Conservation (phyloP, 1,284 basidiomycete species). For the Puccinia novopanici region DNA sequence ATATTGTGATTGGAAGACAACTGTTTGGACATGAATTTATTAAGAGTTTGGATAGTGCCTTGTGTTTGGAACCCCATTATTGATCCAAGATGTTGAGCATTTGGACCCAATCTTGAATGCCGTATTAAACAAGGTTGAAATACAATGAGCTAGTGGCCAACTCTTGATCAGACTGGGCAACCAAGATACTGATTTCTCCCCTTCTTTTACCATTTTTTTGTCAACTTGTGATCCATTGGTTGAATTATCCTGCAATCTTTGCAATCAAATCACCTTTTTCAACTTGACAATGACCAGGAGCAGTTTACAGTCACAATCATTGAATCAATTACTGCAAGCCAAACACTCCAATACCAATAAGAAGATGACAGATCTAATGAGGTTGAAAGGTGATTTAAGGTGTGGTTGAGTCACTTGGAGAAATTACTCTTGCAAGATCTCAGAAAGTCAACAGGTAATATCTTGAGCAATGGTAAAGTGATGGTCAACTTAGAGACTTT, state of each 20-base stretch:
- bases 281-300: slow-evolving; percentile 99
- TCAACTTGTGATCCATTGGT: slow-evolving; percentile 95
- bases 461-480: slow-evolving; percentile 98
- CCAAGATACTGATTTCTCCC: slow-evolving; percentile 99
- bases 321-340: slow-evolving; percentile 94
- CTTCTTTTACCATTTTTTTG: slow-evolving; percentile 98
- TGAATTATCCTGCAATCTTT: slow-evolving; percentile 96
- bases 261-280: slow-evolving; percentile 97
- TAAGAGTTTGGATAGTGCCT: slow-evolving; percentile 96
- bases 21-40: slow-evolving; percentile 98
- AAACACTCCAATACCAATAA: slow-evolving; percentile 95
- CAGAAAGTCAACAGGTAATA: slow-evolving; percentile 95
- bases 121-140: no score
- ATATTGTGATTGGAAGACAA: slow-evolving; percentile 94
- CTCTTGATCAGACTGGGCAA: slow-evolving; percentile 96
- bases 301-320: slow-evolving; percentile 95
- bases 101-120: slow-evolving; percentile 97
- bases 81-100: slow-evolving; percentile 97
- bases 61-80: slow-evolving; percentile 97
- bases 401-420: slow-evolving; percentile 88
- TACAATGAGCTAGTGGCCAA: slow-evolving; percentile 82
- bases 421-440: slow-evolving; percentile 90
- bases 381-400: slow-evolving; percentile 94
- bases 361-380: slow-evolving; percentile 97
- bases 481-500: slow-evolving; percentile 95